A percentile compares a stretch with the other conserved stretches of the same genome.
Conservation (phyloP, 495 filamentous ascomycete genomes). For the Lophiostoma macrostomum region DNA sequence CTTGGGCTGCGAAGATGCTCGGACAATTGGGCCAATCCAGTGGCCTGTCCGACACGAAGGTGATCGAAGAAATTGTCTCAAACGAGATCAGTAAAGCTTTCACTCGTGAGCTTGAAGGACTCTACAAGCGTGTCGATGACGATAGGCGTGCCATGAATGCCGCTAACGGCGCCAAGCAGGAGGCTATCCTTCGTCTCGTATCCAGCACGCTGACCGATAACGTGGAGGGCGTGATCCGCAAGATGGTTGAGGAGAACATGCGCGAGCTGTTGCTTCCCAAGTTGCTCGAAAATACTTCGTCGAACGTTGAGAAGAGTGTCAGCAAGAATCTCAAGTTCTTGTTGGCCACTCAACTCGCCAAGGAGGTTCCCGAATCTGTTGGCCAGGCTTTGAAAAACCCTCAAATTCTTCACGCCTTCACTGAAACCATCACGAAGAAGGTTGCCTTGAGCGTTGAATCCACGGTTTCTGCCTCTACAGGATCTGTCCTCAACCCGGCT, state of each 20-base stretch:
- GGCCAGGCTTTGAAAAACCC: slow-evolving; percentile 64
- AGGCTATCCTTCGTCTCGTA: slow-evolving; percentile 79
- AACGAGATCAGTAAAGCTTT: slow-evolving; percentile 56
- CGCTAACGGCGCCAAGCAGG: slow-evolving; percentile 65
- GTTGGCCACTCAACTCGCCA: slow-evolving; percentile 37
- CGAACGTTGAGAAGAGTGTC: slow-evolving; percentile 61
- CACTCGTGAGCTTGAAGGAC: slow-evolving; percentile 53
- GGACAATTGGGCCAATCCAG: slow-evolving; percentile 13
- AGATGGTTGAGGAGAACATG: slow-evolving; percentile 23
- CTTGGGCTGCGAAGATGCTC: slow-evolving; percentile 24
- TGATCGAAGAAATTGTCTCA: slow-evolving; percentile 54
- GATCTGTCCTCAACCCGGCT: slow-evolving; percentile 60
- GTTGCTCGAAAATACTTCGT: slow-evolving; percentile 45
- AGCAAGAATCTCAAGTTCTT: slow-evolving; percentile 52
- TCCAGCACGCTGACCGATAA: slow-evolving; percentile 86
- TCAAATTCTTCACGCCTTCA: slow-evolving; percentile 63
- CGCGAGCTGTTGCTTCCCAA: slow-evolving; percentile 44
- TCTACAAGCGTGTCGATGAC: slow-evolving; percentile 62
- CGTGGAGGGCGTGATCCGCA: slow-evolving; percentile 52
- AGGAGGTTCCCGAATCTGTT: slow-evolving; percentile 49
- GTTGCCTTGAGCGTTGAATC: slow-evolving; percentile 65
- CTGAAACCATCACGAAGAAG: slow-evolving; percentile 65
- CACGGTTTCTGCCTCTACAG: slow-evolving; percentile 60
- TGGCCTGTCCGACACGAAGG: slow-evolving; percentile 46
- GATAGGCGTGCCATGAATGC: slow-evolving; percentile 64